Conservation (phyloP, 2,329 filamentous ascomycete species). For the Colletotrichum sp. region DNA sequence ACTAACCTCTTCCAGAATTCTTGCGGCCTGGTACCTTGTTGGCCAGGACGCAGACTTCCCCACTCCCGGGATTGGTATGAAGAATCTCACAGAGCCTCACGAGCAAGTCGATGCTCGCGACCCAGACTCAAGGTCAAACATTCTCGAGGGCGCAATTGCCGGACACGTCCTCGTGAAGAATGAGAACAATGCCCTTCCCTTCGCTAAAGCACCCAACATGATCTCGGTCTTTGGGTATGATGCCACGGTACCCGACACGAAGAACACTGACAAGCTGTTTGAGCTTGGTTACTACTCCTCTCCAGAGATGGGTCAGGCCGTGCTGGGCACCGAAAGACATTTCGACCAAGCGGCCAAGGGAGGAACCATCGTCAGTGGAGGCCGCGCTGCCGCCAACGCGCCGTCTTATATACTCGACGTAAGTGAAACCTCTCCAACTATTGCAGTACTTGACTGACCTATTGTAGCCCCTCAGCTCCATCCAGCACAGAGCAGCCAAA, state of each 20-base stretch:
- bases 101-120: slow-evolving; percentile 54
- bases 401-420: slow-evolving; percentile 53
- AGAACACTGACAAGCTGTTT: slow-evolving; percentile 50
- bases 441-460: no score
- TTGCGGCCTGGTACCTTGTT: slow-evolving; percentile 65
- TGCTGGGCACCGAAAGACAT: slow-evolving; percentile 44
- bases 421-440: no score
- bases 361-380: slow-evolving; percentile 57
- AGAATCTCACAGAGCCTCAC: slow-evolving; percentile 60
- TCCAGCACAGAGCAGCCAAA: slow-evolving; percentile 56
- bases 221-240: slow-evolving; percentile 68
- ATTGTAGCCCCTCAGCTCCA: slow-evolving; percentile 56
- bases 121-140: slow-evolving; percentile 43
- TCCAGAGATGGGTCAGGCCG: slow-evolving; percentile 48
- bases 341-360: slow-evolving; percentile 55
- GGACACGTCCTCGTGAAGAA: slow-evolving; percentile 85
- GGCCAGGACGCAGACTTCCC: slow-evolving; percentile 55
- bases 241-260: slow-evolving; percentile 58
- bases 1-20: slow-evolving; percentile 56
- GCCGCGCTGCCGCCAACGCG: slow-evolving; percentile 54
- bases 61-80: slow-evolving; percentile 59
- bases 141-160: slow-evolving; percentile 60
- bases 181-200: slow-evolving; percentile 62
- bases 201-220: slow-evolving; percentile 58
- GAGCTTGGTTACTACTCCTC: slow-evolving; percentile 53